These are phyloP conservation scores for Leccinum boreale DNA, from an alignment of 768 basidiomycete genomes.

Conservation along the genomic window DNA sequence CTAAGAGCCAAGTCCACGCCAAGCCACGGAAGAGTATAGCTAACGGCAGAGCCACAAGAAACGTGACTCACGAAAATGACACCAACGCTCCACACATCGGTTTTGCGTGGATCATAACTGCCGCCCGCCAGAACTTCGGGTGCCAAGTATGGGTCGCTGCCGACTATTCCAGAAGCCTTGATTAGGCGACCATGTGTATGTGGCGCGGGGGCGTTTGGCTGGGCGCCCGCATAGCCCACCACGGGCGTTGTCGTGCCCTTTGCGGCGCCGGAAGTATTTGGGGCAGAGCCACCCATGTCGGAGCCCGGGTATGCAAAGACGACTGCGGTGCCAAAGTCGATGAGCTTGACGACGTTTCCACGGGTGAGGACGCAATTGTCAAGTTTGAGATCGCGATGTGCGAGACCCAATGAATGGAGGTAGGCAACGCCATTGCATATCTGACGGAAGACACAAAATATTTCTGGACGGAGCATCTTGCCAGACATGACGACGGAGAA, in stretches of 20 bases:
- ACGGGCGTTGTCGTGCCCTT: slow-evolving; percentile 3
- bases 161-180: slow-evolving; percentile 86
- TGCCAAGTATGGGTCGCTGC: slow-evolving; percentile 96
- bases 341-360: slow-evolving; percentile 93
- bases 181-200: slow-evolving; percentile 42
- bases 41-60: not conserved
- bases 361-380: slow-evolving; percentile 99
- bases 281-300: slow-evolving; percentile 41
- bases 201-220: slow-evolving; percentile 31
- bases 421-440: slow-evolving; percentile 98
- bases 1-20: not conserved
- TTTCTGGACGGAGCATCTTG: slow-evolving; percentile 97
- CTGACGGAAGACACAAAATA: slow-evolving; percentile 98
- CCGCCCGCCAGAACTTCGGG: slow-evolving; percentile 86
- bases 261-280: slow-evolving; percentile 7
- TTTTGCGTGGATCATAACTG: slow-evolving; percentile 92
- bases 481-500: slow-evolving; percentile 99
- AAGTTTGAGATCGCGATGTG: slow-evolving; percentile 97
- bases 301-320: slow-evolving; percentile 99
- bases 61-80: slow-evolving; percentile 83
- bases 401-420: slow-evolving; percentile 94
- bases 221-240: slow-evolving; percentile 18
- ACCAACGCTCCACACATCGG: slow-evolving; percentile 97
- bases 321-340: slow-evolving; percentile 99
- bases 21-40: not conserved